Evolutionary conservation across 2,329 filamentous ascomycete genomes (phyloP).

Genomic region (Aspergillus awamori): DNA sequence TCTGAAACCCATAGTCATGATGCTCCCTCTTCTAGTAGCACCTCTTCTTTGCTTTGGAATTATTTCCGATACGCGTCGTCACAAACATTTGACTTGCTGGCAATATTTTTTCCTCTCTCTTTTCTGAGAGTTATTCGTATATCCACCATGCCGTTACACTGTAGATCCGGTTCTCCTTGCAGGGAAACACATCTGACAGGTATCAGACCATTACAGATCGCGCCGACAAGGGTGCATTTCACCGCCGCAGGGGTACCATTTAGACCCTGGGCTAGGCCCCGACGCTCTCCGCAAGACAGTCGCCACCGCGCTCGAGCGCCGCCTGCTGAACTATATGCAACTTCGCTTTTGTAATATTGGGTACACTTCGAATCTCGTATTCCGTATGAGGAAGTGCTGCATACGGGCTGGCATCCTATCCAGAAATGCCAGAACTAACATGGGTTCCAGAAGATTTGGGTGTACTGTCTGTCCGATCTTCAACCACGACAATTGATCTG

Average conservation of each 20-base stretch:
- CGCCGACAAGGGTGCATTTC: slow-evolving; percentile 1
- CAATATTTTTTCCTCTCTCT: not conserved
- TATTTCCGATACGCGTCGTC: not conserved
- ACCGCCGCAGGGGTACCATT: not conserved
- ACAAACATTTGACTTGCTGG: not conserved
- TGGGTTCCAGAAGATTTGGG: too few relatives aligned
- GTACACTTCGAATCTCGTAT: not conserved
- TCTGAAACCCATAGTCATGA: too few relatives aligned
- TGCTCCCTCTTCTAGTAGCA: too few relatives aligned
- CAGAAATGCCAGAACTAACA: too few relatives aligned
- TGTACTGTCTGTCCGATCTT: slow-evolving; percentile 36
- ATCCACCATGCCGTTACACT: not conserved
- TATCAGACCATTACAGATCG: not conserved
- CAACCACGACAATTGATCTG: slow-evolving; percentile 25
- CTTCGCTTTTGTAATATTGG: not conserved
- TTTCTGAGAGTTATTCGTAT: not conserved
- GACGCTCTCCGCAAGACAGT: not conserved
- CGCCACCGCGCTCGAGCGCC: not conserved
- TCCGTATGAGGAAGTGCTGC: not conserved
- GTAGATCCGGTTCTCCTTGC: not conserved
- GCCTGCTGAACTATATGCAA: not conserved
- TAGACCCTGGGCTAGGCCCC: not conserved
- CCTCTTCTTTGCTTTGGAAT: not conserved
- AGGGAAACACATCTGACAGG: not conserved
- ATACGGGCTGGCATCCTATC: not conserved